Evolutionary conservation across 805 yeast genomes (phyloP).

Genomic region (Cyberlindnera lachancei): DNA sequence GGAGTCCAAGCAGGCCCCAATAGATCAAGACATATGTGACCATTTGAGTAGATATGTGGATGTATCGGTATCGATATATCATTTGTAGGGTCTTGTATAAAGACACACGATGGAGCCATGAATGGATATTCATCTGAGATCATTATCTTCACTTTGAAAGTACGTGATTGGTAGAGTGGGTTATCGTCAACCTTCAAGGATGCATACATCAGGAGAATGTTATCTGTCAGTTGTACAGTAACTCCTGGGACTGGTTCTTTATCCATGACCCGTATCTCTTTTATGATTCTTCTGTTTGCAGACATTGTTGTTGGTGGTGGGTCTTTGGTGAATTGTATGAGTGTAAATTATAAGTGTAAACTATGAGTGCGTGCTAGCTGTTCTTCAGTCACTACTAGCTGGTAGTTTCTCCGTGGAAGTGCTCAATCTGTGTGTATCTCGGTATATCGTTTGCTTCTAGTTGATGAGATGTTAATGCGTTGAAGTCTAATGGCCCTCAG

Average conservation of each 20-base stretch:
- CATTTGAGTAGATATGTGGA: constrained; percentile 71
- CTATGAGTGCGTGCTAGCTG: too few species aligned
- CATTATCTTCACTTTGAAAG: constrained; percentile 36
- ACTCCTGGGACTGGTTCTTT: constrained; percentile 21
- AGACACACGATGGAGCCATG: constrained; percentile 49
- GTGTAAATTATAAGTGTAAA: too few species aligned
- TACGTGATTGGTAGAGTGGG: constrained; percentile 25
- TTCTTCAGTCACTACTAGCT: too few species aligned
- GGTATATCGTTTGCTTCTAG: not conserved
- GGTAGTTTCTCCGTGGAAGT: not conserved
- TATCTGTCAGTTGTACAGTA: constrained; percentile 25
- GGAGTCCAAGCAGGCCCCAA: constrained; percentile 37
- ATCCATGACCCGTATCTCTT: constrained; percentile 17
- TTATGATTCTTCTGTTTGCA: constrained; percentile 18
- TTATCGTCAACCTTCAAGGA: constrained; percentile 32
- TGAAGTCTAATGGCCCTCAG: too few species aligned
- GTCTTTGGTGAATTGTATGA: too few species aligned
- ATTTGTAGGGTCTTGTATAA: constrained; percentile 24
- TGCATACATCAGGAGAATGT: constrained; percentile 26
- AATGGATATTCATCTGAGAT: constrained; percentile 47
- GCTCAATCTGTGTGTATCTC: not conserved
- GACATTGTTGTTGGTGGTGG: constrained; percentile 6
- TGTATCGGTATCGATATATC: constrained; percentile 47
- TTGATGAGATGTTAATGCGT: too few species aligned
- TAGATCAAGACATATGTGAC: constrained; percentile 68